Evolutionary conservation across 768 basidiomycete genomes (phyloP), one percentile per base, ranked within the genome.

Genomic region (Pseudohyphozyma bogoriensis): DNA sequence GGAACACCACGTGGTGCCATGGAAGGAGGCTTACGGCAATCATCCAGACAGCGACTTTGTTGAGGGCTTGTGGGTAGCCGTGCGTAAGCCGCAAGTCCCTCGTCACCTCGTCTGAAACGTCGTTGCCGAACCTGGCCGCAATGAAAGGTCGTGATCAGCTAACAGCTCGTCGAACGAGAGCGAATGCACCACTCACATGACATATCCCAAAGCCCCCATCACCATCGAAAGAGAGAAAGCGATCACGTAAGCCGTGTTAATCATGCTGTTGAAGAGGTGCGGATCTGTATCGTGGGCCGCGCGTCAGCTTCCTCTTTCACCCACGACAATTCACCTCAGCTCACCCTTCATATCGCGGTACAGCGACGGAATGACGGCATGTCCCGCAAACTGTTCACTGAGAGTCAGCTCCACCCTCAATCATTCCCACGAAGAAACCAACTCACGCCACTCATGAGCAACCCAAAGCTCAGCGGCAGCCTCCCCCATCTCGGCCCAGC

Each of bases 391-490:
- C 83, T 89, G 66, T 42, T 9, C 29, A 11, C 55, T 58, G 24
- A 61, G 31, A 35, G 11, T 52, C 32, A 40, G 36, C 11, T 22
- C 49, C 16, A 18, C 3, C 20, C 12, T 18, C 15, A 22, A 46
- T 2, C 15, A 31, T 46, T 13, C 18, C 6, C 18, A 28, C 15
- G 49, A 49, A 28, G 28, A 51, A 24, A 31, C 59, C 51, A 8
- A 70, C 81, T 70, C 71, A 89, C 88, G 20, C 91, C 89, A 11
- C 88, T 87, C 83, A 97, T 89, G 69, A 96, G 83, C 63, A 97
- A 77, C 2, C 92, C 92, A 66, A 91, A 85, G 18, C 86, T 82
- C 31, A 93, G 73, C 1, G 89, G 86, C 36, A 93, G 76, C 56
- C 85, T 79, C 24, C 74, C 74, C 63, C 77, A 74, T 60, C 77